Conservation (phyloP, 176 grass and related monocot species). For the Avena insularis region DNA sequence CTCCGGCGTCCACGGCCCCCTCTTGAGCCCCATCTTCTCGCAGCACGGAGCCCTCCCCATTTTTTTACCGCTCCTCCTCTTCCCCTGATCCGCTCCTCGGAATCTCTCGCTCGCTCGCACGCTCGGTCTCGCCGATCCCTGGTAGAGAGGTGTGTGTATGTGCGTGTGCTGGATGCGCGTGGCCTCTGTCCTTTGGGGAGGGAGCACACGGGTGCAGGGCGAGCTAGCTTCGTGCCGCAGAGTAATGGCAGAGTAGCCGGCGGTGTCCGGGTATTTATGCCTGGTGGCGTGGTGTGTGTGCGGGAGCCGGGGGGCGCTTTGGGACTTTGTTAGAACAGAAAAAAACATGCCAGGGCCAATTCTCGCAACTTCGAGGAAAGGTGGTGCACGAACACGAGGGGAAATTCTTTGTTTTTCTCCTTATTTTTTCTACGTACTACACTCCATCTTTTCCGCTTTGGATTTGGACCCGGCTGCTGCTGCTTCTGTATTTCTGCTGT, state of each 20-base stretch:
- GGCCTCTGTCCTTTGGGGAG: slow-evolving; percentile 3
- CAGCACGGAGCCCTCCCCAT: slow-evolving; percentile 96
- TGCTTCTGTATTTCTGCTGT: neutral
- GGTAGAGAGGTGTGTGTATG: neutral
- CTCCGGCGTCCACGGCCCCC: slow-evolving; percentile 82
- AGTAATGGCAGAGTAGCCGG: slow-evolving; percentile 12
- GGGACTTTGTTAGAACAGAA: neutral
- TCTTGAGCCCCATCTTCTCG: slow-evolving; percentile 90
- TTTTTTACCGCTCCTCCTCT: neutral
- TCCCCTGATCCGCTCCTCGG: neutral
- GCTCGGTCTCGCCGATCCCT: neutral
- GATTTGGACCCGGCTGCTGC: neutral
- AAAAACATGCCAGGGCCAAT: slow-evolving; percentile 26
- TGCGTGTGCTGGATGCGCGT: neutral
- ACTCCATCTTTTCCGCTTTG: neutral
- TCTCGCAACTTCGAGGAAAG: slow-evolving; percentile 26
- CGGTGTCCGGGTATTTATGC: slow-evolving; percentile 45
- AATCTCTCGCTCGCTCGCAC: neutral
- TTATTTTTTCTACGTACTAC: neutral
- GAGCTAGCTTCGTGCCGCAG: neutral
- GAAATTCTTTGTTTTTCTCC: neutral
- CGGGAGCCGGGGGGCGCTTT: neutral
- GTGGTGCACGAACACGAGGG: neutral
- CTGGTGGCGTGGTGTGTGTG: neutral
- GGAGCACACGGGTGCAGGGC: neutral